Evolutionary conservation across 495 filamentous ascomycete genomes (phyloP), one percentile per base, ranked within the genome.

Genomic region (Talaromyces wortmannii): DNA sequence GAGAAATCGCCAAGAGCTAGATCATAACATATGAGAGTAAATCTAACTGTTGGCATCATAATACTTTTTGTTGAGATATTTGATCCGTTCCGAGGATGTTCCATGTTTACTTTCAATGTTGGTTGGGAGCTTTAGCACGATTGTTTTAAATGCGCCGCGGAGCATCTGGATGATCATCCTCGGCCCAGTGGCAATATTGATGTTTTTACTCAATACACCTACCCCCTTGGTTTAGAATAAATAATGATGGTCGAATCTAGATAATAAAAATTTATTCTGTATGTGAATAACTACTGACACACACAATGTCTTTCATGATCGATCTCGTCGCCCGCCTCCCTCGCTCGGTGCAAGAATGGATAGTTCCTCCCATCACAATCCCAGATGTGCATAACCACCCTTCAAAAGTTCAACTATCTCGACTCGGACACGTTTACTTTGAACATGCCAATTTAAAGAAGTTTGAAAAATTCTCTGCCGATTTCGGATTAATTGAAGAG

Each of bases 391-490:
- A 50, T 23, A 59, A 58, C 36, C 17, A 55, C 16, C 56, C 53
- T 5, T 32, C 44, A 31, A 65, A 65, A 23, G 77, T 84, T 60
- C 68, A 70, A 51, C 71, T 85, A 16, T 69, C 69, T 42, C 80
- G 78, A 45, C 72, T 84, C 32, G 65, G 75, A 44, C 78, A 84
- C 49, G 79, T 84, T 45, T 80, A 75, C 64, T 84, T 83, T 61
- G 77, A 75, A 32, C 81, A 84, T 59, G 56, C 64, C 32, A 61
- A 81, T 56, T 65, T 83, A 44, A 72, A 75, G 5, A 63, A 64
- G 5, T 77, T 78, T 10, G 62, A 70, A 44, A 52, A 66, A 36
- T 85, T 85, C 58, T 63, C 77, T 7, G 61, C 68, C 0, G 78
- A 82, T 63, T 84, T 83, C 62, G 80, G 81, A 55, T 78, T 84